A percentile compares a stretch with the other conserved stretches of the same genome.
Conservation (phyloP, 2,329 filamentous ascomycete genomes). For the Chaetothyriales sp. region DNA sequence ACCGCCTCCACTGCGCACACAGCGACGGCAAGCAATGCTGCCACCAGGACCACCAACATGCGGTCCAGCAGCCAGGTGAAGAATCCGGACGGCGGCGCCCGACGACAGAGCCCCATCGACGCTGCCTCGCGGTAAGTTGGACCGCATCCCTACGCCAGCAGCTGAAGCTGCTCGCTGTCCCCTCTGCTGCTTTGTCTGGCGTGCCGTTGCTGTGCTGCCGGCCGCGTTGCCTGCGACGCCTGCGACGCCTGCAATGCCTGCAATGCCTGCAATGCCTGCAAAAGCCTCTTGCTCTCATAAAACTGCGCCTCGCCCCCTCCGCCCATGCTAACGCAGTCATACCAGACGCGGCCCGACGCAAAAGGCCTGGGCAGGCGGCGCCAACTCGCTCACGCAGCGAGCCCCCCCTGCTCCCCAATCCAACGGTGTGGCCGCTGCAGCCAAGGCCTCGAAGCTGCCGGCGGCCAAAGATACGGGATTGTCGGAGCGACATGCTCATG, state of each 20-base stretch:
- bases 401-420: conserved; percentile 30
- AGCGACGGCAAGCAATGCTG: conserved; percentile 9
- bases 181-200: conserved; percentile 13
- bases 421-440: conserved; percentile 39
- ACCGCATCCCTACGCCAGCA: not conserved
- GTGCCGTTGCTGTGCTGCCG: not conserved
- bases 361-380: conserved; percentile 48
- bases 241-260: no score
- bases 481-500: conserved; percentile 45
- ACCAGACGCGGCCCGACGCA: conserved; percentile 22
- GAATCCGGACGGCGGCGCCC: conserved; percentile 12
- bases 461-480: conserved; percentile 36
- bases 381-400: conserved; percentile 49
- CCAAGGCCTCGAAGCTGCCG: conserved; percentile 29
- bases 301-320: conserved; percentile 13
- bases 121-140: not conserved
- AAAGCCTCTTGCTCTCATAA: not conserved
- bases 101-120: conserved; percentile 17
- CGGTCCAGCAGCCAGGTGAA: conserved; percentile 15
- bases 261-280: no score
- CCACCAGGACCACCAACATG: conserved; percentile 13
- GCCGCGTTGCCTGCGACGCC: not conserved
- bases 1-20: conserved; percentile 1
- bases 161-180: not conserved
- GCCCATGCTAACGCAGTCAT: conserved; percentile 33